Conservation (phyloP, 345 rosid genomes). For the Citrus reticulata region DNA sequence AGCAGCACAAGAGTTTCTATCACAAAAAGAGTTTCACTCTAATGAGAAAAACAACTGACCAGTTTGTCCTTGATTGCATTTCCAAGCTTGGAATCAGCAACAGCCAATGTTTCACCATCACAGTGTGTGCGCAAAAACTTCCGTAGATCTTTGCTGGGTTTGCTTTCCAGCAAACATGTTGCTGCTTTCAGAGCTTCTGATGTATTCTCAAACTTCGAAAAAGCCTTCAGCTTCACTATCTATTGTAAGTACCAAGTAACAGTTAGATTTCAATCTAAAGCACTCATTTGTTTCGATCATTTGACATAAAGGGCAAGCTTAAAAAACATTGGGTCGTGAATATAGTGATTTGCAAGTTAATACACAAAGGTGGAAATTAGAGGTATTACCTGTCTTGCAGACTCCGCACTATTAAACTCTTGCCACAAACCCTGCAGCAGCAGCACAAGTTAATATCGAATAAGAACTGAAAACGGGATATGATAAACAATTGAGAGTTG, state of each 20-base stretch:
- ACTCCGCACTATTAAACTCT: constrained; percentile 50
- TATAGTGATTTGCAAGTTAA: too few relatives aligned
- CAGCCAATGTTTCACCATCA: constrained; percentile 62
- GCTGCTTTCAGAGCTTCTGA: constrained; percentile 81
- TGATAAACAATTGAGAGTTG: too few relatives aligned
- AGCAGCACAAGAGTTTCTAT: not conserved
- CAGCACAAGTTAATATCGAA: not conserved
- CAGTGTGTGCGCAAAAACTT: constrained; percentile 75
- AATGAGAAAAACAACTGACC: constrained; percentile 34
- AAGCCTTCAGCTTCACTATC: constrained; percentile 82
- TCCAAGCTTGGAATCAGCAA: constrained; percentile 95
- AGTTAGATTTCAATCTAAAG: not conserved
- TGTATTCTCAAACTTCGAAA: constrained; percentile 87
- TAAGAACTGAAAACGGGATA: not conserved
- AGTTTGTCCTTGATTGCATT: constrained; percentile 84
- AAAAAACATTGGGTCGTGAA: too few relatives aligned
- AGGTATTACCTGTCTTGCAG: constrained; percentile 52
- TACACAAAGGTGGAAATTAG: not conserved
- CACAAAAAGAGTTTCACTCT: too few relatives aligned
- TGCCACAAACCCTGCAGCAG: constrained; percentile 55
- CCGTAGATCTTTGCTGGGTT: constrained; percentile 72
- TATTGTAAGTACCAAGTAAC: constrained; percentile 10
- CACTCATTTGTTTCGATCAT: not conserved
- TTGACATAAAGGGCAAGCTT: not conserved
- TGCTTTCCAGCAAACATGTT: constrained; percentile 64